Base-by-base conservation (phyloP, 2,329 filamentous ascomycete species). In the Huntiella bhutanensis region DNA sequence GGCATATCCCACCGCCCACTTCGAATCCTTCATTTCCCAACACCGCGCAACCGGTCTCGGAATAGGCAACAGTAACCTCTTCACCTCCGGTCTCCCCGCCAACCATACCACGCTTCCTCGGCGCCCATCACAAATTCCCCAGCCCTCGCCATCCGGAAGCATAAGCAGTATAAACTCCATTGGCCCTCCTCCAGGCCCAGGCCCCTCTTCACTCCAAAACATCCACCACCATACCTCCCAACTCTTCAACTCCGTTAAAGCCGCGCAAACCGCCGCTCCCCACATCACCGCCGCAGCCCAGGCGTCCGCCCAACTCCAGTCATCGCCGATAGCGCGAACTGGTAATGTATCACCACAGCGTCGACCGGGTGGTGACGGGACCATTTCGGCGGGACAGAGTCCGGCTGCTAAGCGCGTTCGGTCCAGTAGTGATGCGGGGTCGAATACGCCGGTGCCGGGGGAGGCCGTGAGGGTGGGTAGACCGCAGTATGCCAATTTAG, bases 401-500 rank as follows among this genome's bases (percentile, higher is more conserved):
- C 65, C 68, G 22, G 68, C 71, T 51, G 35, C 38, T 33, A 41
- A 34, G 33, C 69, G 80, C 53, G 70, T 68, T 36, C 71, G 82
- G 56, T 78, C 81, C 41, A 85, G 83, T 61, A 85, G 80, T 58
- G 80, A 86, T 65, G 76, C 77, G 34, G 34, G 34, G 22, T 28
- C 22, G 11, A 15, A 15, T 36, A 36, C 34, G 11, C 34, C 34
- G 34, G 34, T n/a, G 11, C 34, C 34, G 2, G 15, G 34, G 5
- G 12, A n/a, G 34, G 34, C 34, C 3, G 11, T 36, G 32, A 16
- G 46, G 33, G 17, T 35, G 43, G 11, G 46, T 54, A 64, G 64
- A 46, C 62, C 62, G 33, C 59, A 63, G 47, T 64, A 64, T 49
- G 64, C 72, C 19, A 72, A 78, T 54, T 62, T 66, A n/a, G 61